Conservation (phyloP, 2,329 filamentous ascomycete species). For the Clonostachys rhizophaga region DNA sequence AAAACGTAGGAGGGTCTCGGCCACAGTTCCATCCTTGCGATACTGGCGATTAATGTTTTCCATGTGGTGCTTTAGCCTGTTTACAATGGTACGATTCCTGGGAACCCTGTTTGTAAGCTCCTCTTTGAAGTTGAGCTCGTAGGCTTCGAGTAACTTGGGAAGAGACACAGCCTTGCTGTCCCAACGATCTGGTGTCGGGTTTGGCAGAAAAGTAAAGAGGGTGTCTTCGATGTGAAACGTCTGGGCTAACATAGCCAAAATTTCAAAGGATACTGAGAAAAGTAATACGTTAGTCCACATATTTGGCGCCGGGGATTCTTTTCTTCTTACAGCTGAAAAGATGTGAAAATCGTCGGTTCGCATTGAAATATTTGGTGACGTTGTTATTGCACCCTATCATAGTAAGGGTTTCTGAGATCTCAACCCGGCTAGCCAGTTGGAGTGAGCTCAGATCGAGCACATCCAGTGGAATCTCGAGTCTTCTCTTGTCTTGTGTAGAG, state of each 20-base stretch:
- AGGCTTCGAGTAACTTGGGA: constrained; percentile 32
- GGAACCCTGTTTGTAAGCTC: constrained; percentile 5
- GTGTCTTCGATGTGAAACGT: constrained; percentile 43
- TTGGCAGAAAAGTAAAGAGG: constrained; percentile 49
- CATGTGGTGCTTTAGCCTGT: constrained; percentile 16
- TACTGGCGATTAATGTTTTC: constrained; percentile 11
- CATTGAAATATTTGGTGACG: constrained; percentile 36
- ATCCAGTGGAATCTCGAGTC: constrained; percentile 29
- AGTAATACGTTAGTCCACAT: background rate
- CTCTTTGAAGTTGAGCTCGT: constrained; percentile 15
- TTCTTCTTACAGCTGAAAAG: constrained; percentile 39
- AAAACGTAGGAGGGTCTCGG: constrained; percentile 24
- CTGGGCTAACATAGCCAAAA: constrained; percentile 51
- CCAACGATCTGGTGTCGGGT: constrained; percentile 51
- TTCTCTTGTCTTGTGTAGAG: constrained; percentile 27
- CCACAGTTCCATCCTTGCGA: constrained; percentile 6
- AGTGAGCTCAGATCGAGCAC: constrained; percentile 34
- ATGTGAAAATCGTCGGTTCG: constrained; percentile 30
- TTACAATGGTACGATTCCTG: constrained; percentile 14
- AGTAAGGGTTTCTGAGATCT: constrained; percentile 47
- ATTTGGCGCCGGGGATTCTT: background rate
- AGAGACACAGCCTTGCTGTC: constrained; percentile 42
- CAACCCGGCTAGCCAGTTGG: constrained; percentile 40
- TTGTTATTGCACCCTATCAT: constrained; percentile 49
- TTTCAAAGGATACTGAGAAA: constrained; percentile 48